A percentile compares a stretch with the other conserved stretches of the same genome.
These are phyloP conservation scores for Globisporangium alternatum DNA, from an alignment of 352 stramenopile genomes.

Conservation along the genomic window DNA sequence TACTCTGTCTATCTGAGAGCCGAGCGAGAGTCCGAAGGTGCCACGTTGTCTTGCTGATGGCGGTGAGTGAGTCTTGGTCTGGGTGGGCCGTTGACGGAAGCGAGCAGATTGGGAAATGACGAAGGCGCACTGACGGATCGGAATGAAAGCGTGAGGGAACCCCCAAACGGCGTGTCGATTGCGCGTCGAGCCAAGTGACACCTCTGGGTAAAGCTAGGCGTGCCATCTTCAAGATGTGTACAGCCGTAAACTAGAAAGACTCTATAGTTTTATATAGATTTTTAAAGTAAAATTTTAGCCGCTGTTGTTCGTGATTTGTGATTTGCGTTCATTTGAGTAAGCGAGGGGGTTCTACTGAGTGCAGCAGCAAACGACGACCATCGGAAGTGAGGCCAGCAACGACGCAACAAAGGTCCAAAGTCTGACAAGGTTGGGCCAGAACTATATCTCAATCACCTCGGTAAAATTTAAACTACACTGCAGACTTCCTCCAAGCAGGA, in stretches of 20 bases:
- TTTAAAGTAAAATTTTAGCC: neutral
- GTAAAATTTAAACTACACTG: too few relatives aligned
- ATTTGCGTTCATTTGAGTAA: too few relatives aligned
- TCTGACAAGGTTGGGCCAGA: too few relatives aligned
- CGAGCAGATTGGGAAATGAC: conserved; percentile 2
- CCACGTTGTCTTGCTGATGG: neutral
- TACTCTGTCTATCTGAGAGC: conserved; percentile 1
- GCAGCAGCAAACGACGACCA: neutral
- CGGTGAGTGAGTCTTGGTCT: neutral
- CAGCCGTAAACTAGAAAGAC: neutral
- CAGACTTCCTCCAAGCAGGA: too few relatives aligned
- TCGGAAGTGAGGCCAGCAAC: neutral
- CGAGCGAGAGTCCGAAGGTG: neutral
- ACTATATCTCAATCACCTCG: too few relatives aligned
- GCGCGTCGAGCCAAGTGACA: neutral
- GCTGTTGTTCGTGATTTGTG: neutral
- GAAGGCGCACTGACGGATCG: neutral
- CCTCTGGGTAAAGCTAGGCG: neutral
- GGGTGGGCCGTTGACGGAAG: neutral
- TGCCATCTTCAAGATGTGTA: neutral
- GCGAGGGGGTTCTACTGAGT: neutral
- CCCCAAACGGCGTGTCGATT: neutral
- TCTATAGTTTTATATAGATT: conserved; percentile 1
- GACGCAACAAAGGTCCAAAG: neutral
- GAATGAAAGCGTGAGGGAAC: neutral